Evolutionary conservation across 441 rosid species (phyloP).

Genomic region (Dalechampia spathulata): DNA sequence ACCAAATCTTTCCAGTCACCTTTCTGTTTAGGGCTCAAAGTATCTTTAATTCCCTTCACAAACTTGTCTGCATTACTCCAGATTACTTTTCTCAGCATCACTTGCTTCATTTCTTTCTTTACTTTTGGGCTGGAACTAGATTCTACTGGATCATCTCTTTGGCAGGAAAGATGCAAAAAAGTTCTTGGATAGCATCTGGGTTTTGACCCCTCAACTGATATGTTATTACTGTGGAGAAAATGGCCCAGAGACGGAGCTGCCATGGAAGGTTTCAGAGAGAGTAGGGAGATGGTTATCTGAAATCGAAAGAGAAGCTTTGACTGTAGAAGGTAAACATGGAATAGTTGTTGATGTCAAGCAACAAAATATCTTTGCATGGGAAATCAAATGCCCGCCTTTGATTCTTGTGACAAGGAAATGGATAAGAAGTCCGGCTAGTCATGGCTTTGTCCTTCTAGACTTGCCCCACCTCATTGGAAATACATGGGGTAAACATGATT

Average conservation of each 20-base stretch:
- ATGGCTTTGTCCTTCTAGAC: no score
- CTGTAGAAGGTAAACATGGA: not conserved
- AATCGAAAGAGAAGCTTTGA: no score
- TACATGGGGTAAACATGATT: no score
- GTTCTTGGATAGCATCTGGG: slow-evolving; percentile 18
- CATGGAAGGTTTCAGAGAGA: slow-evolving; percentile 25
- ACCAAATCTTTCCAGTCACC: slow-evolving; percentile 76
- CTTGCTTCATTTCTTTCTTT: slow-evolving; percentile 24
- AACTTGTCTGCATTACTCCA: slow-evolving; percentile 19
- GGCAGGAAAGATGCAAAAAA: slow-evolving; percentile 24
- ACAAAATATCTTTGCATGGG: slow-evolving; percentile 23
- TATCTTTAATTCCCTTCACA: slow-evolving; percentile 32
- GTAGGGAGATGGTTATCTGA: not conserved
- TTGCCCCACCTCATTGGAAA: no score
- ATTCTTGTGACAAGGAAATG: slow-evolving; percentile 8
- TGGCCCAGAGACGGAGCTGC: slow-evolving; percentile 38
- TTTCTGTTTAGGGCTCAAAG: slow-evolving; percentile 48
- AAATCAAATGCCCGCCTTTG: slow-evolving; percentile 10
- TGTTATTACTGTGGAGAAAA: slow-evolving; percentile 13
- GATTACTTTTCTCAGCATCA: slow-evolving; percentile 10
- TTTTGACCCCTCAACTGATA: slow-evolving; percentile 20
- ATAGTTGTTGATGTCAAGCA: not conserved
- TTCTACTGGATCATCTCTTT: slow-evolving; percentile 26
- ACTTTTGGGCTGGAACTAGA: slow-evolving; percentile 9
- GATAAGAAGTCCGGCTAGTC: slow-evolving; percentile 19